Evolutionary conservation across 2,329 filamentous ascomycete genomes (phyloP).

Genomic region (Arthrobotrys pseudoclavata): DNA sequence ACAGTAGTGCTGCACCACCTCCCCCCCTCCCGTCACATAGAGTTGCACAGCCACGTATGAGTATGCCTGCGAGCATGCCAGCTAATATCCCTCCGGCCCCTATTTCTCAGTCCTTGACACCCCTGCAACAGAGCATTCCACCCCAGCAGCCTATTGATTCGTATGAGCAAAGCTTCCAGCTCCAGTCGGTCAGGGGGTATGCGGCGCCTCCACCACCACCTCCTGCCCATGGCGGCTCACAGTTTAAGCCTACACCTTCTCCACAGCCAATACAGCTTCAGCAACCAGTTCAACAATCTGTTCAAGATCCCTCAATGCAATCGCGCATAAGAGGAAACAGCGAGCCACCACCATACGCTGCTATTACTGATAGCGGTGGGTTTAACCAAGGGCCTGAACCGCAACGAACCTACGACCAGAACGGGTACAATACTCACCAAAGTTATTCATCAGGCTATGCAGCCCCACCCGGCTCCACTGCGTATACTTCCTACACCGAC

Average conservation of each 20-base stretch:
- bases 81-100: background rate
- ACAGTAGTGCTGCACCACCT: constrained; percentile 24
- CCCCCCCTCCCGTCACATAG: constrained; percentile 46
- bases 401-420: constrained; percentile 24
- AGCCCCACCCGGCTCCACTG: background rate
- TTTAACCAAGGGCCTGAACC: constrained; percentile 27
- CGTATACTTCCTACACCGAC: constrained; percentile 52
- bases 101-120: constrained; percentile 21
- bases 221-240: constrained; percentile 42
- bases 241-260: constrained; percentile 30
- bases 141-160: constrained; percentile 39
- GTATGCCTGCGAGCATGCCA: constrained; percentile 36
- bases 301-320: constrained; percentile 23
- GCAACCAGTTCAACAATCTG: background rate
- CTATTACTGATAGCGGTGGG: constrained; percentile 32
- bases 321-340: constrained; percentile 44
- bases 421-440: constrained; percentile 26
- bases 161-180: constrained; percentile 46
- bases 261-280: constrained; percentile 42
- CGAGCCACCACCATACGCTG: constrained; percentile 51
- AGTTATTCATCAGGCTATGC: constrained; percentile 25
- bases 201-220: constrained; percentile 33
- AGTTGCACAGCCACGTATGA: constrained; percentile 42
- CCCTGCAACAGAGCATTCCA: constrained; percentile 27
- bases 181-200: constrained; percentile 50